These are phyloP conservation scores for Xylaria nigripes DNA, from an alignment of 495 filamentous ascomycete species.

Conservation along the genomic window DNA sequence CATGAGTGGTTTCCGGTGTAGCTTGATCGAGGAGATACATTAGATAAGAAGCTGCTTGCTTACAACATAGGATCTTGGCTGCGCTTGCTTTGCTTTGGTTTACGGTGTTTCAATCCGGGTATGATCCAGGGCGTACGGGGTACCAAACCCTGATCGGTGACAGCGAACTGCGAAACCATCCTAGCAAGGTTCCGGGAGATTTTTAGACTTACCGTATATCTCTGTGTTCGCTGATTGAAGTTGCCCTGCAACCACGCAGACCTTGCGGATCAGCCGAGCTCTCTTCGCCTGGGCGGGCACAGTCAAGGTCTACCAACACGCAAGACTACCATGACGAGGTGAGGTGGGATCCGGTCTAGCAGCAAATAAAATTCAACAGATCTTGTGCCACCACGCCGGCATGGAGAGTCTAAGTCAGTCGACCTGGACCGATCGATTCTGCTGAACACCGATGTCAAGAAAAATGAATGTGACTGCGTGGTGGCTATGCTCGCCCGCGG, in stretches of 20 bases:
- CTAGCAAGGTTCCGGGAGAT: not conserved
- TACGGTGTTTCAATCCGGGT: not conserved
- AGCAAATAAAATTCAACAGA: not conserved
- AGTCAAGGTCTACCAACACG: not conserved
- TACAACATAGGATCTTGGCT: conserved; percentile 4
- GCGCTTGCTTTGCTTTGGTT: not conserved
- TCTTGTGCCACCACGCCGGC: not conserved
- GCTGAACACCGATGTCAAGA: not conserved
- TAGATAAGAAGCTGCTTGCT: not conserved
- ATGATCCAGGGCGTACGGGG: not conserved
- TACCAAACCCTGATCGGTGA: not conserved
- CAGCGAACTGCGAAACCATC: not conserved
- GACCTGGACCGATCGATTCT: conserved; percentile 9
- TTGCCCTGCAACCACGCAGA: too few species aligned
- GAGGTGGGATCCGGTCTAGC: not conserved
- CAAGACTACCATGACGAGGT: not conserved
- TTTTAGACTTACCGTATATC: not conserved
- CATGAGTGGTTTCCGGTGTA: not conserved
- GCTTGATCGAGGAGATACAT: conserved; percentile 1
- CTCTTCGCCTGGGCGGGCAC: not conserved
- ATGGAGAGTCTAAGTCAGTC: not conserved
- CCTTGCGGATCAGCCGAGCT: too few species aligned
- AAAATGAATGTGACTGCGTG: conserved; percentile 1
- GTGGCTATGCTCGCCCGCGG: conserved; percentile 5
- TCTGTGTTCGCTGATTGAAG: too few species aligned